Evolutionary conservation across 345 rosid species (phyloP), one percentile per base, ranked within the genome.

Genomic region (Hevea brasiliensis): DNA sequence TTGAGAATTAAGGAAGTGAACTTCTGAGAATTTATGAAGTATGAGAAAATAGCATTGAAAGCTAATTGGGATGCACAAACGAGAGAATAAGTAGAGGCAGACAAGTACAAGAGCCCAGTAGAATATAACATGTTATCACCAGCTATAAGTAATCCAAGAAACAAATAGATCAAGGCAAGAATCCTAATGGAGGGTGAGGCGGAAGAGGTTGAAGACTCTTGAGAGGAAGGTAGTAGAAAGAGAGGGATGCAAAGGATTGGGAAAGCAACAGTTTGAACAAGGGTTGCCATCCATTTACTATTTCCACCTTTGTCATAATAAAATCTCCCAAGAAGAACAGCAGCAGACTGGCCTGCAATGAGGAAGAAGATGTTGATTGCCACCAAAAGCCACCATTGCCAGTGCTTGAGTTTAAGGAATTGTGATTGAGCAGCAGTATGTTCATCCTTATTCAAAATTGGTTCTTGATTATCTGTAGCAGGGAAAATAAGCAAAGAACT

Each of bases 1-100:
- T 82, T 85, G 10, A 85, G 72, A 23, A 89, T 88, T 10, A 84
- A 80, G 42, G 74, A 26, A 27, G 97, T 92, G 81, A 90, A 75
- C 65, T 90, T 94, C 81, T 92, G 95, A 4, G 89, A 83, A 71
- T 94, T 94, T 67, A 94, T 78, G 81, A 83, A 87, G 81, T 74
- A 87, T 6, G 97, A 90, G 83, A 92, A 90, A 45, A 92, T 73
- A 3, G 90, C 90, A 81, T 90, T 94, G 64, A 89, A 92, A 45
- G 87, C 89, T 64, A 94, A 79, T 56, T 94, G 98, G 61, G 90
- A 81, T 7, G 91, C 92, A 67, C 93, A 92, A 21, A 87, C 81
- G 50, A 94, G 89, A 13, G 97, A 90, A 71, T 89, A 94, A 14
- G 97, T 87, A 44, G 97, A 92, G 68, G 89, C 91, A 0, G 96